phyloP scores from a whole-genome alignment of 2,329 filamentous ascomycete genomes.

The Aspergillus amoenus region DNA sequence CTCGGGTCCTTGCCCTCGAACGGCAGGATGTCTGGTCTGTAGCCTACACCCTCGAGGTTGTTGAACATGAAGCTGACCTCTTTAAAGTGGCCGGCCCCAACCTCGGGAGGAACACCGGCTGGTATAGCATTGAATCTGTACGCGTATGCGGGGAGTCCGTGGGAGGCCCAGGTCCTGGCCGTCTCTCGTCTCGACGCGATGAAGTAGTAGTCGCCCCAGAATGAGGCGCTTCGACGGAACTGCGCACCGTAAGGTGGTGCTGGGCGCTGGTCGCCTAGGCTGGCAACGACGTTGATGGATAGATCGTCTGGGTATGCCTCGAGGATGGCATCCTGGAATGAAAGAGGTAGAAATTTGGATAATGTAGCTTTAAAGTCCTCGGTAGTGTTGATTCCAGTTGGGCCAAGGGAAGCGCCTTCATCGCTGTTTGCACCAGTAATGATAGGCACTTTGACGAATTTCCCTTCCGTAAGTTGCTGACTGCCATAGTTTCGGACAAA shows the following conservation, averaged over 20 bases:
- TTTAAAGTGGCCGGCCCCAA: slow-evolving; percentile 8
- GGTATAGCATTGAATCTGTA: slow-evolving; percentile 16
- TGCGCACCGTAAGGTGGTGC: slow-evolving; percentile 10
- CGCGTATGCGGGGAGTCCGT: slow-evolving; percentile 10
- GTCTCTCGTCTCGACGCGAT: slow-evolving; percentile 14
- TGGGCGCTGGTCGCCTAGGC: slow-evolving; percentile 1
- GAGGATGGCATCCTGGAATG: background rate
- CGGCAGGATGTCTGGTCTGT: background rate
- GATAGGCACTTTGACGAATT: slow-evolving; percentile 64
- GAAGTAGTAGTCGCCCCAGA: slow-evolving; percentile 13
- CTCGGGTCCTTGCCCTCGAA: background rate
- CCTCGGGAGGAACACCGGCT: slow-evolving; percentile 2
- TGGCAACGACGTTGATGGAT: slow-evolving; percentile 2
- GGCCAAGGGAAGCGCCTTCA: slow-evolving; percentile 61
- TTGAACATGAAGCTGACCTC: slow-evolving; percentile 2
- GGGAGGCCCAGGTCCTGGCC: slow-evolving; percentile 8
- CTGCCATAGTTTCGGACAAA: slow-evolving; percentile 56
- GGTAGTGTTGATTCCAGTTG: slow-evolving; percentile 54
- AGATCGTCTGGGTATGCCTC: slow-evolving; percentile 1
- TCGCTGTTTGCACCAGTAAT: slow-evolving; percentile 65
- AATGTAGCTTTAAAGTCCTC: slow-evolving; percentile 49
- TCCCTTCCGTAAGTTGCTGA: slow-evolving; percentile 55
- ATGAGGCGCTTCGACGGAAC: slow-evolving; percentile 11
- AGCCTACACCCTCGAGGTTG: slow-evolving; percentile 7
- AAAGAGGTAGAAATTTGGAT: background rate